Evolutionary conservation across 2,329 filamentous ascomycete genomes (phyloP).

Genomic region (Scopulariopsis brevicaulis): DNA sequence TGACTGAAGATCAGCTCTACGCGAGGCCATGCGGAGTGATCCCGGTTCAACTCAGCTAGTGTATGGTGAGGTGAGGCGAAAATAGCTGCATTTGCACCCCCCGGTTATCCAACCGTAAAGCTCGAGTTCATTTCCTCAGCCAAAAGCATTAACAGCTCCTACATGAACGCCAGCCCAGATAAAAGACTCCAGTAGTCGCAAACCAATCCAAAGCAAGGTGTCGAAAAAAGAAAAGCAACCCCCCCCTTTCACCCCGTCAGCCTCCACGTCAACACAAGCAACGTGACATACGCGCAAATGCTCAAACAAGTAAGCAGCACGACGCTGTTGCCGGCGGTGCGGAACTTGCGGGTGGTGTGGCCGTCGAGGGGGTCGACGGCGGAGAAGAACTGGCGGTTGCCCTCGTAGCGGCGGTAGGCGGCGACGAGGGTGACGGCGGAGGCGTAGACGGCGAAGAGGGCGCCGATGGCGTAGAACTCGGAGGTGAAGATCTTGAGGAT

Average conservation of each 20-base stretch:
- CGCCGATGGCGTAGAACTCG: slow-evolving; percentile 96
- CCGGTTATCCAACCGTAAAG: too few relatives aligned
- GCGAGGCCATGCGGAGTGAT: too few relatives aligned
- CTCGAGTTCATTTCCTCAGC: too few relatives aligned
- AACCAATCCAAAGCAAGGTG: background rate
- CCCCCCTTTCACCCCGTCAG: slow-evolving; percentile 15
- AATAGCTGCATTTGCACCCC: too few relatives aligned
- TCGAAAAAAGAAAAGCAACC: background rate
- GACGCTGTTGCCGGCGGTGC: slow-evolving; percentile 53
- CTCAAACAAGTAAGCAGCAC: slow-evolving; percentile 44
- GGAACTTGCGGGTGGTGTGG: slow-evolving; percentile 38
- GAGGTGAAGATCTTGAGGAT: slow-evolving; percentile 94
- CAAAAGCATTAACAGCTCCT: background rate
- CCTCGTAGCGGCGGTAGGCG: slow-evolving; percentile 77
- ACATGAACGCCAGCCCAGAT: background rate
- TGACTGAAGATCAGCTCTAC: too few relatives aligned
- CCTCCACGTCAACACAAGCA: slow-evolving; percentile 44
- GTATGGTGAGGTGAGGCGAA: too few relatives aligned
- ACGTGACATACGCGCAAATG: slow-evolving; percentile 42
- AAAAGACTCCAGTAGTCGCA: background rate
- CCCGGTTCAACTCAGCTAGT: too few relatives aligned
- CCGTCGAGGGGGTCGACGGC: slow-evolving; percentile 18
- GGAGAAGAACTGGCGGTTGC: slow-evolving; percentile 87
- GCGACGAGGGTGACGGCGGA: slow-evolving; percentile 74
- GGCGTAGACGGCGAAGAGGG: slow-evolving; percentile 87